Evolutionary conservation across 2,329 filamentous ascomycete genomes (phyloP).

Genomic region (Ophiognomonia clavigignenti-juglandacearum): DNA sequence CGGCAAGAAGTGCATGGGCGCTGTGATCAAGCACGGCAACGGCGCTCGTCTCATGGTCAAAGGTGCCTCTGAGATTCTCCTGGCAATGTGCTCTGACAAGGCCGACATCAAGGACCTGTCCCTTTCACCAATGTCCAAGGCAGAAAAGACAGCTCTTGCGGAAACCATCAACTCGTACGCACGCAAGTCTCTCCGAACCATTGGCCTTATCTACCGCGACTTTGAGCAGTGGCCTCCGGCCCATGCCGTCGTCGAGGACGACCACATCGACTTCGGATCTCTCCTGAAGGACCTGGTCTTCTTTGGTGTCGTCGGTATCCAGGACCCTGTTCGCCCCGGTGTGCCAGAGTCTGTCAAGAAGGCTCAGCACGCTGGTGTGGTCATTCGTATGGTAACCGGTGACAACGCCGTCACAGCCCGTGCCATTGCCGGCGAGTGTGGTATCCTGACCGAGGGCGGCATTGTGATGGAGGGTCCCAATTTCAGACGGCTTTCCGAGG

Average conservation of each 20-base stretch:
- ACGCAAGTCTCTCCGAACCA: conserved; percentile 74
- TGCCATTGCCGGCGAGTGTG: conserved; percentile 74
- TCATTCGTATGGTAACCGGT: conserved; percentile 81
- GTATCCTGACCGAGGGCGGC: conserved; percentile 64
- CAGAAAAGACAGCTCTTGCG: conserved; percentile 47
- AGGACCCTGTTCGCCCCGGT: conserved; percentile 71
- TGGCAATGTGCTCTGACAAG: conserved; percentile 49
- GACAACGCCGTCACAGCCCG: conserved; percentile 77
- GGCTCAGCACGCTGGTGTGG: conserved; percentile 72
- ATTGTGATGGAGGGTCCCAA: conserved; percentile 73
- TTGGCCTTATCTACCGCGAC: conserved; percentile 78
- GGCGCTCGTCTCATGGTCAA: conserved; percentile 58
- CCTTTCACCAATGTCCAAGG: conserved; percentile 39
- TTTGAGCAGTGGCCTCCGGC: conserved; percentile 80
- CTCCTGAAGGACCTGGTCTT: conserved; percentile 65
- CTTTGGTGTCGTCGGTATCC: conserved; percentile 70
- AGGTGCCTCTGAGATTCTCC: conserved; percentile 61
- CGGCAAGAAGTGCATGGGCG: conserved; percentile 66
- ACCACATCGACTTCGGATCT: conserved; percentile 59
- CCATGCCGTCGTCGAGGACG: conserved; percentile 48
- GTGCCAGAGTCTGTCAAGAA: conserved; percentile 68
- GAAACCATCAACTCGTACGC: conserved; percentile 66
- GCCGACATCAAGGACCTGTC: conserved; percentile 44
- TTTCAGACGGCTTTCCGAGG: conserved; percentile 66
- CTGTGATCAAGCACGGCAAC: conserved; percentile 47